Evolutionary conservation across 2,329 filamentous ascomycete genomes (phyloP), one percentile per base, ranked within the genome.

Genomic region (Fusarium sp.): DNA sequence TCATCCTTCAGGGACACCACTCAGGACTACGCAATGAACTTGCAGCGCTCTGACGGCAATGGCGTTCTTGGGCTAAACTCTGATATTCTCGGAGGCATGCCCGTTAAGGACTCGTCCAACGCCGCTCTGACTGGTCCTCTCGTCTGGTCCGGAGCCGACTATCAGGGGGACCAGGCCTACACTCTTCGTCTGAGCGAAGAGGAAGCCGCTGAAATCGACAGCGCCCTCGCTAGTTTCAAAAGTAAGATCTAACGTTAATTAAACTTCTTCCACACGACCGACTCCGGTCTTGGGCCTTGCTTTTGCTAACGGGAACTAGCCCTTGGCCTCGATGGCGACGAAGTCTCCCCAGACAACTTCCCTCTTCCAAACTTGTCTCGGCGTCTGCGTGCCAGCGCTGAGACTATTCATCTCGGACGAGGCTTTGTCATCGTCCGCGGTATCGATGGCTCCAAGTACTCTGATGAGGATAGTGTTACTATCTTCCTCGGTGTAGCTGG

Each of bases 401-500:
- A 70, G 12, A 71, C 75, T 21, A 56, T 85, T 24, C 79, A 85
- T 55, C 62, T 74, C 10, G 82, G 81, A 5, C 71, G 66, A 9
- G 88, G 87, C 1, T 82, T 90, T 65, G 81, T 81, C 47, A 79
- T 89, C 10, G 72, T 90, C 38, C 81, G 82, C 7, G 88, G 88
- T 4, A 76, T 90, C 2, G 79, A 83, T 15, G 78, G 83, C 1
- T 69, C 76, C 4, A 76, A 73, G 3, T 85, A 86, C 72, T 80
- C 81, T 4, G 76, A 80, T 23, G 83, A 87, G 62, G 86, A 89
- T 50, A 85, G 85, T 52, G 75, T 85, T 17, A 79, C 83, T 7
- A 77, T 88, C 42, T 89, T 86, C 67, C 79, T 88, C 6, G 88
- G 85, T 1, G 75, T 90, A 12, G 81, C 86, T 1, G 83, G 81